Base-by-base conservation (phyloP, 1,284 basidiomycete genomes). In the Heterobasidion occidentale region DNA sequence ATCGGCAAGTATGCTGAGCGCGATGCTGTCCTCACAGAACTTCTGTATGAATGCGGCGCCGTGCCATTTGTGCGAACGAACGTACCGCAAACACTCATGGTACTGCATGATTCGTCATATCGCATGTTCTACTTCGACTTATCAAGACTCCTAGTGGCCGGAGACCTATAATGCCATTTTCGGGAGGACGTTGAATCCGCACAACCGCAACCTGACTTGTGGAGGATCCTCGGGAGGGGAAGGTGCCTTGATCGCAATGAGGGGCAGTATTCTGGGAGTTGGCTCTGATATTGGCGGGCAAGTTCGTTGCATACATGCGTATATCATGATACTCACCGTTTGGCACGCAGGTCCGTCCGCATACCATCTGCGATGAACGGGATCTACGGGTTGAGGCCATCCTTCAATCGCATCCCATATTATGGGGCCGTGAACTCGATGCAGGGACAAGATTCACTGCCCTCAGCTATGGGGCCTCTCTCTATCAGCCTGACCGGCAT, bases 401-500 rank as follows among this genome's bases (percentile, higher is more conserved):
- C 85, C 1, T 86, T 77, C 59, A 78, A 80, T 34, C 81, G 91
- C 7, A 73, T 92, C 36, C 88, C 90, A 0, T 91, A 89, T 57
- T 71, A 71, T 47, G 88, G 88, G 9, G 76, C 80, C 0, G 69
- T 74, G 6, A 87, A 84, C 59, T 79, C 83, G 2, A 63, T 87
- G 46, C 79, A 83, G 58, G 89, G 89, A 9, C 85, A 88, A 67
- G 86, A 89, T 57, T 81, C 85, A 7, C 70, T 91, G 33, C 72
- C 75, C 1, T 88, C 86, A 1, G 86, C 90, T 49, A 75, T 90
- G 2, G 90, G 90, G 0, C 90, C 91, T 2, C 75, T 92, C 58
- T 74, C 83, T 2, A 74, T 72, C 33, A 79, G 77, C 15, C 60
- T 92, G 14, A 73, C 68, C 5, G 84, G 79, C 2, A 64, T 91